phyloP scores from a whole-genome alignment of 75 land plant genomes.

The Picea glauca region DNA sequence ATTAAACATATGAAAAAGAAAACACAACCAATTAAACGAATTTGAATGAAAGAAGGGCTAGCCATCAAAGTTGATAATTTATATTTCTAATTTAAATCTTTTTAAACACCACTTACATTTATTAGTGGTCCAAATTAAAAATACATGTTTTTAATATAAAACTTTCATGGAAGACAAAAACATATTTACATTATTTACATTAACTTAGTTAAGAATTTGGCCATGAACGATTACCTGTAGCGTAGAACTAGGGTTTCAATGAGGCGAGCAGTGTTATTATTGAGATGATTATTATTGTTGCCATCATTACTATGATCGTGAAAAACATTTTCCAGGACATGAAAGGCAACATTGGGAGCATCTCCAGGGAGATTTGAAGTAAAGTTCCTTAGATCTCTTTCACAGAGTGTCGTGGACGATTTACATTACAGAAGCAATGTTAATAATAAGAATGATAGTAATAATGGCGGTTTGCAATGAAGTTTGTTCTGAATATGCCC shows the following conservation, averaged over 20 bases:
- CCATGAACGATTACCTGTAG: not conserved
- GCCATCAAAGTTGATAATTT: too few species aligned
- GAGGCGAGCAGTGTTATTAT: too few species aligned
- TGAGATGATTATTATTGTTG: not conserved
- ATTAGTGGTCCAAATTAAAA: too few species aligned
- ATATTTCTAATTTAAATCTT: too few species aligned
- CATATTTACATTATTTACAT: too few species aligned
- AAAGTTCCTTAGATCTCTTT: slow-evolving; percentile 17
- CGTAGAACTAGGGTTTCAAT: not conserved
- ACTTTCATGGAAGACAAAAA: too few species aligned
- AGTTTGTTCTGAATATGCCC: slow-evolving; percentile 44
- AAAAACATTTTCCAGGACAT: slow-evolving; percentile 1
- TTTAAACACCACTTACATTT: too few species aligned
- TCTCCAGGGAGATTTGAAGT: slow-evolving; percentile 32
- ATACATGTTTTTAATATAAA: too few species aligned
- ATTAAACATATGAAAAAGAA: too few species aligned
- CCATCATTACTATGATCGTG: not conserved
- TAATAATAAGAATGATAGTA: not conserved
- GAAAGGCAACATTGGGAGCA: slow-evolving; percentile 21
- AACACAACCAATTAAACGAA: too few species aligned
- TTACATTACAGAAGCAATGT: not conserved
- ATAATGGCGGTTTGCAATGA: slow-evolving; percentile 2
- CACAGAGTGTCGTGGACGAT: not conserved
- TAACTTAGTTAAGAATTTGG: not conserved
- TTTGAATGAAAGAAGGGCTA: too few species aligned